These are phyloP conservation scores for Sclerospora graminicola DNA, from an alignment of 352 stramenopile species.

Conservation along the genomic window DNA sequence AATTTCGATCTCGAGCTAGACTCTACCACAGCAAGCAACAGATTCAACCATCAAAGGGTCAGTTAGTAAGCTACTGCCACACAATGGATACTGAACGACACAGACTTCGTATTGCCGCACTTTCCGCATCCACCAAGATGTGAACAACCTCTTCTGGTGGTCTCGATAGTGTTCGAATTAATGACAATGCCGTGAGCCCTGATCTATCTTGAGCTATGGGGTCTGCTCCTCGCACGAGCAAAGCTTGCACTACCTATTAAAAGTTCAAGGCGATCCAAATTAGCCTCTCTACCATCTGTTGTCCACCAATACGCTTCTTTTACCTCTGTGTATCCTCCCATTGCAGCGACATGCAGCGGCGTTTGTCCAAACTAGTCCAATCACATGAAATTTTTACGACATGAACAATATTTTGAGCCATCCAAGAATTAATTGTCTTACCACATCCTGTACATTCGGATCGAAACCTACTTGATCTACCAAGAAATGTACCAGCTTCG, in stretches of 20 bases:
- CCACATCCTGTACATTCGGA: constrained; percentile 52
- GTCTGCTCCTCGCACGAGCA: constrained; percentile 45
- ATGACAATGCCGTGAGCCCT: constrained; percentile 51
- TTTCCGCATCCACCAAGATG: constrained; percentile 41
- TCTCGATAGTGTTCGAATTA: constrained; percentile 54
- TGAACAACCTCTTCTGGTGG: constrained; percentile 58
- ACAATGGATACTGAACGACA: background rate
- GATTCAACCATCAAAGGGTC: too few species aligned
- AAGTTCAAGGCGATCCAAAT: constrained; percentile 1
- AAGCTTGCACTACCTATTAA: constrained; percentile 30
- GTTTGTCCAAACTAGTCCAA: constrained; percentile 50
- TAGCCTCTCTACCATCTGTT: background rate
- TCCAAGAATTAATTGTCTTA: constrained; percentile 11
- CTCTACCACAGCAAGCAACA: constrained; percentile 7
- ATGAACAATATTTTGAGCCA: too few species aligned
- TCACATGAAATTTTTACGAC: too few species aligned
- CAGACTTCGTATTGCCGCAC: constrained; percentile 14
- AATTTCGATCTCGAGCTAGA: constrained; percentile 7
- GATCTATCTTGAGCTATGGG: constrained; percentile 39
- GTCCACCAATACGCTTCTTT: background rate
- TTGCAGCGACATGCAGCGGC: constrained; percentile 57
- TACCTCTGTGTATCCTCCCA: constrained; percentile 53
- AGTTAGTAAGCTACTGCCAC: constrained; percentile 1
- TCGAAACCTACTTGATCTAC: constrained; percentile 64
- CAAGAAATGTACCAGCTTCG: constrained; percentile 48